Base-by-base conservation (phyloP, 2,329 filamentous ascomycete species). In the Biscogniauxia mediterranea region DNA sequence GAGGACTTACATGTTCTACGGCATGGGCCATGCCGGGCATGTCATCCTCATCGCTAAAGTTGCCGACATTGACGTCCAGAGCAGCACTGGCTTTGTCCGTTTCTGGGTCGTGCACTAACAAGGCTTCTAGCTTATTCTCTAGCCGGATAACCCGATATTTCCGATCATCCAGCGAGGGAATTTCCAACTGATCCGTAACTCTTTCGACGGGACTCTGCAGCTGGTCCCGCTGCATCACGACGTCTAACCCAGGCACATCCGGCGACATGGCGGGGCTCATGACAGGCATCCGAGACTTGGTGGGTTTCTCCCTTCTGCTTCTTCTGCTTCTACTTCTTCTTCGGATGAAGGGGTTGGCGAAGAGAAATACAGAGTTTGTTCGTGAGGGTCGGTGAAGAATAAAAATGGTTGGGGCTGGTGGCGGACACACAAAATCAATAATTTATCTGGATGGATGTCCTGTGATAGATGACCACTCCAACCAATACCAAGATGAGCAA, bases 61-160 rank as follows among this genome's bases (percentile, higher is more conserved):
- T 96, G 64, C 95, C 95, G 42, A 97, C 94, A 75, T 96, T 93
- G 73, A 98, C 93, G 74, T 98, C 95, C 73, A 98, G 87, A 56
- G 94, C 91, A 9, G 94, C 95, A 71, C 93, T 96, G 66, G 95
- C 93, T 83, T 98, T 98, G 81, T 99, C 95, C 7, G 95, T 97
- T 64, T 96, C 89, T 1, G 91, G 86, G 78, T 99, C 95, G 74
- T 98, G 94, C 59, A 98, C 95, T 55, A 99, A 80, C 19, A 99
- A 82, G 7, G 88, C 94, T 80, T 99, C 94, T 17, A 99, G 85
- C 75, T 93, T 84, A 76, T 99, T 99, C 54, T 86, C 80, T 57
- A 99, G 83, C 57, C 87, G 86, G 69, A 98, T 89, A 65, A 99
- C 92, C 61, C 94, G 85, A 75, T 99, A 99, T 32, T 87, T 85